Evolutionary conservation across 2,329 filamentous ascomycete genomes (phyloP).

Genomic region (Magnaporthiopsis incrustans): DNA sequence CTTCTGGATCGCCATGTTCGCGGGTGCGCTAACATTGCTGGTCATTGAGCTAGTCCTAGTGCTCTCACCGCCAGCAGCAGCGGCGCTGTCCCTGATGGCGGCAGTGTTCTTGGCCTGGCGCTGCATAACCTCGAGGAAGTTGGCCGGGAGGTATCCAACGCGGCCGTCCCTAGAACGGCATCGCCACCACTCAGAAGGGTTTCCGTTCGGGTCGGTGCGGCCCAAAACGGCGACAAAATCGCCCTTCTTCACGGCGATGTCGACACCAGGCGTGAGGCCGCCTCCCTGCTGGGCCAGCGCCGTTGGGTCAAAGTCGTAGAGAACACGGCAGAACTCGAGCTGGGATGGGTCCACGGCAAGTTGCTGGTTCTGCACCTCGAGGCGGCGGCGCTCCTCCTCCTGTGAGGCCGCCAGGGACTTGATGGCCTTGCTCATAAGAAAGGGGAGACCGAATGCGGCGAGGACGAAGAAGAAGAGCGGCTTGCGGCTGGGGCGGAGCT

Average conservation of each 20-base stretch:
- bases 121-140: slow-evolving; percentile 61
- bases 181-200: slow-evolving; percentile 94
- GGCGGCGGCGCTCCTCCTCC: slow-evolving; percentile 62
- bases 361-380: slow-evolving; percentile 36
- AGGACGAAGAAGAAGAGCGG: slow-evolving; percentile 93
- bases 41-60: slow-evolving; percentile 42
- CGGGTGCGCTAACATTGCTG: slow-evolving; percentile 26
- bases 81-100: slow-evolving; percentile 34
- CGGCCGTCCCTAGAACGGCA: slow-evolving; percentile 85
- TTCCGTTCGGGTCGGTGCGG: slow-evolving; percentile 87
- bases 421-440: slow-evolving; percentile 95
- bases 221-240: slow-evolving; percentile 90
- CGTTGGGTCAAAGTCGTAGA: slow-evolving; percentile 81
- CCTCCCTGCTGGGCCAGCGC: slow-evolving; percentile 40
- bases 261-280: slow-evolving; percentile 59
- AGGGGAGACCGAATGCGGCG: slow-evolving; percentile 90
- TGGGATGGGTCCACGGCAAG: slow-evolving; percentile 63
- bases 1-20: slow-evolving; percentile 14
- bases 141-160: slow-evolving; percentile 84
- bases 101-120: background rate
- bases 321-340: slow-evolving; percentile 89
- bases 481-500: slow-evolving; percentile 78
- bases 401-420: slow-evolving; percentile 74
- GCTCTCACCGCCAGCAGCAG: slow-evolving; percentile 35
- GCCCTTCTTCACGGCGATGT: slow-evolving; percentile 87